Conservation (phyloP, 129 eudicot species). For the Flaveria brownii region DNA sequence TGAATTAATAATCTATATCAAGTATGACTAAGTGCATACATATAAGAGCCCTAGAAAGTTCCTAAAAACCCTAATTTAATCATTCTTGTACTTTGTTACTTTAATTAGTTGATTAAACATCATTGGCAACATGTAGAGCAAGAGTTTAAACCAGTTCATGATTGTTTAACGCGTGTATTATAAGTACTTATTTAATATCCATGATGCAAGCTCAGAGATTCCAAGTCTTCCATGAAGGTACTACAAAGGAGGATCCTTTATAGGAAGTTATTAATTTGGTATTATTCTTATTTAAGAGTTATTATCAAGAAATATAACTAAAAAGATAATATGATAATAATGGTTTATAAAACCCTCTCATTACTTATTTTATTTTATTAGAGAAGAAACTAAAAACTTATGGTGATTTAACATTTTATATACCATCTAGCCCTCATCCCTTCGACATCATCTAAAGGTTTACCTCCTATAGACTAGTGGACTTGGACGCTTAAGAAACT, state of each 20-base stretch:
- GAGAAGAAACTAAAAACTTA: too few relatives aligned
- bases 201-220: not conserved
- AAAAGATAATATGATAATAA: too few relatives aligned
- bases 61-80: constrained; percentile 18
- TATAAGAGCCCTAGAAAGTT: constrained; percentile 36
- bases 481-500: too few relatives aligned
- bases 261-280: not conserved
- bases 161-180: constrained; percentile 13
- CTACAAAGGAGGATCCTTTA: too few relatives aligned
- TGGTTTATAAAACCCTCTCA: too few relatives aligned
- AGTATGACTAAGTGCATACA: constrained; percentile 29
- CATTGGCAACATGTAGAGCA: constrained; percentile 17
- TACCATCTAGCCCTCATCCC: too few relatives aligned
- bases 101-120: constrained; percentile 15
- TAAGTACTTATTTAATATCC: not conserved
- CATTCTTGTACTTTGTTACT: constrained; percentile 21
- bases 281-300: too few relatives aligned
- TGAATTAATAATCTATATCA: constrained; percentile 20
- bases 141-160: constrained; percentile 28
- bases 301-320: too few relatives aligned
- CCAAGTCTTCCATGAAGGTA: not conserved
- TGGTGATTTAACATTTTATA: too few relatives aligned
- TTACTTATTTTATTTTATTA: too few relatives aligned
- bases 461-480: too few relatives aligned
- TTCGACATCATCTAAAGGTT: too few relatives aligned